Evolutionary conservation across 108 stramenopile genomes (phyloP), one percentile per base, ranked within the genome.

Genomic region (Aureococcus anophagefferens): DNA sequence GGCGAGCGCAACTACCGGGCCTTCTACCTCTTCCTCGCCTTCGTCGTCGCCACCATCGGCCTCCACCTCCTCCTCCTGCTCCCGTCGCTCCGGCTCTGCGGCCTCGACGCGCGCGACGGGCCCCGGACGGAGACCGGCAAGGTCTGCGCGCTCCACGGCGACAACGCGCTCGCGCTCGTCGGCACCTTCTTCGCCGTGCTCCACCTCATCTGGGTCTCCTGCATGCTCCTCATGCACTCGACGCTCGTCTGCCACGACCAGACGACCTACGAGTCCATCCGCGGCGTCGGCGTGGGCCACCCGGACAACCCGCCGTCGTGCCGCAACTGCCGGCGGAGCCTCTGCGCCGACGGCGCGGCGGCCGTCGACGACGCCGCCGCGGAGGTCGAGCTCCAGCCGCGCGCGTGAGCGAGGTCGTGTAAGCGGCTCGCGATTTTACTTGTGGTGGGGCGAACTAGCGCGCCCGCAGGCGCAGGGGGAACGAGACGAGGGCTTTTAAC

Each of bases 1-100:
- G 84, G 84, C 30, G 70, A 63, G 51, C 67, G 69, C 18, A 85
- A 85, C 82, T 83, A 85, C 69, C 40, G 69, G 37, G 18, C 35
- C 33, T 80, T 80, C 33, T 29, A 73, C 21, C 9, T 25, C 25
- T 80, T 80, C 67, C 18, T 80, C 16, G 21, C 64, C 35, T 34
- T 25, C 35, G 70, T 64, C 11, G 31, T 64, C 29, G 28, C 70
- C 33, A 33, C 74, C 46, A 29, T 63, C 30, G 73, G 67, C 68
- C 62, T 74, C 1, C 51, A 59, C 51, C 3, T 59, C 3, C 21
- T 25, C 17, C 25, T 25, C 51, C 0, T 59, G 7, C 25, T 25
- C 17, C 51, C 51, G 17, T 16, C 25, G 51, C 7, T 59, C 21
- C 1, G 21, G 25, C 1, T 59, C 17, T 59, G 14, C 25, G 14